Conservation (phyloP, 169 alveolate genomes). For the Besnoitia besnoiti region DNA sequence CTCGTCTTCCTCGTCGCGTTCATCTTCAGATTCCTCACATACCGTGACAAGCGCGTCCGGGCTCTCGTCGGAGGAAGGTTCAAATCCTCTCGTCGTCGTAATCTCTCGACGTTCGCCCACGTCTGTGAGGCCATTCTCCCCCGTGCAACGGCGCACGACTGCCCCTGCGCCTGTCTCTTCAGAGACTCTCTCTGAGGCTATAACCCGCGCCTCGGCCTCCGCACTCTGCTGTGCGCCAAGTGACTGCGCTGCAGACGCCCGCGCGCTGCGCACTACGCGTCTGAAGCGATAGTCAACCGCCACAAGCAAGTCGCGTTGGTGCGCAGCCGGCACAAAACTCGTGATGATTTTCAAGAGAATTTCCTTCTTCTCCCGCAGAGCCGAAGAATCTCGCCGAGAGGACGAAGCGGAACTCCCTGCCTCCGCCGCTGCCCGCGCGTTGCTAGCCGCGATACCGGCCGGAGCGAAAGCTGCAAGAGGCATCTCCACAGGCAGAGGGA, state of each 20-base stretch:
- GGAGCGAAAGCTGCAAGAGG: not conserved
- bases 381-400: not conserved
- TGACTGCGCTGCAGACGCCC: no score
- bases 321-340: not conserved
- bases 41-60: not conserved
- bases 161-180: not conserved
- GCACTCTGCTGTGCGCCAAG: no score
- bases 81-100: no score
- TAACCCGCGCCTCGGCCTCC: not conserved
- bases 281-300: not conserved
- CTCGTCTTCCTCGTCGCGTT: not conserved
- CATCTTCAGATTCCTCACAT: not conserved
- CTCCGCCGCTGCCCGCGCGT: no score
- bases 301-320: not conserved
- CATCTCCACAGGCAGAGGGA: not conserved
- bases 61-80: no score
- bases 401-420: no score
- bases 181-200: not conserved
- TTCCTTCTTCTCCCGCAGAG: not conserved
- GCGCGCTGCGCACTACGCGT: not conserved
- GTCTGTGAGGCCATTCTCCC: no score
- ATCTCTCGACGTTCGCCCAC: no score
- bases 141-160: no score
- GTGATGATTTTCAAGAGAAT: not conserved
- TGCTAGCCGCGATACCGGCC: not conserved